Percentiles rank a stretch among this genome's conserved stretches.
Evolutionary conservation across 2,329 filamentous ascomycete genomes (phyloP).

Genomic region (Pseudonectria foliicola): DNA sequence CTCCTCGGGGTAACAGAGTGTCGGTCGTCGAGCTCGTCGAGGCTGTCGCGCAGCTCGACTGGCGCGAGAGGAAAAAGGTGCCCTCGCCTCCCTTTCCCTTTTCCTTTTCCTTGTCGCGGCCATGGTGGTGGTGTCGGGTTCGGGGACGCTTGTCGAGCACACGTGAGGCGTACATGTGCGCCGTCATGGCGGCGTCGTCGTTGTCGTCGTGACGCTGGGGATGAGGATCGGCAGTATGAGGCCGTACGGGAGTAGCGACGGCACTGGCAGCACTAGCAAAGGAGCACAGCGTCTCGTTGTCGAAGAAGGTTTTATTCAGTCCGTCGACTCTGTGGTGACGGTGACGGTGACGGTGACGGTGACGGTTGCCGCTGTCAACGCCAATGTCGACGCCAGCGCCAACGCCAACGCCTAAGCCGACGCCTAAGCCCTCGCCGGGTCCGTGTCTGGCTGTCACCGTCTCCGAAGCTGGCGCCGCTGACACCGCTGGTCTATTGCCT

Average conservation of each 20-base stretch:
- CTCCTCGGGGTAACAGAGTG: conserved; percentile 4
- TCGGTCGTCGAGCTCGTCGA: conserved; percentile 5
- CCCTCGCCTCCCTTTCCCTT: no score
- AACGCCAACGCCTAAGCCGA: conserved; percentile 5
- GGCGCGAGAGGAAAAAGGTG: conserved; percentile 19
- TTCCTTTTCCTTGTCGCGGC: conserved; percentile 11
- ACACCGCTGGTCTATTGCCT: no score
- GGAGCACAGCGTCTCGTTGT: conserved; percentile 21
- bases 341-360: no score
- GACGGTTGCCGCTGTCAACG: conserved; percentile 12
- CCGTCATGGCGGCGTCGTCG: background rate
- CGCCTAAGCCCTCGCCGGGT: no score
- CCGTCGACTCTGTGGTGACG: conserved; percentile 5
- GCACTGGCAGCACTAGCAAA: conserved; percentile 12
- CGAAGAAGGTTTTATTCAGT: conserved; percentile 19
- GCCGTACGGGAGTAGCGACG: background rate
- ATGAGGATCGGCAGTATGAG: background rate
- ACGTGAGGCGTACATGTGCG: no score
- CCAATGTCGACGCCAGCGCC: conserved; percentile 7
- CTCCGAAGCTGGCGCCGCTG: no score
- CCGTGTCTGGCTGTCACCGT: no score
- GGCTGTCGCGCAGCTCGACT: conserved; percentile 16
- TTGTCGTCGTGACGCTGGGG: conserved; percentile 8
- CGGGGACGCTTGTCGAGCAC: no score
- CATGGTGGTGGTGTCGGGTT: conserved; percentile 8